phyloP scores from a whole-genome alignment of 2,329 filamentous ascomycete genomes.

The Ambrosiella cleistominuta region DNA sequence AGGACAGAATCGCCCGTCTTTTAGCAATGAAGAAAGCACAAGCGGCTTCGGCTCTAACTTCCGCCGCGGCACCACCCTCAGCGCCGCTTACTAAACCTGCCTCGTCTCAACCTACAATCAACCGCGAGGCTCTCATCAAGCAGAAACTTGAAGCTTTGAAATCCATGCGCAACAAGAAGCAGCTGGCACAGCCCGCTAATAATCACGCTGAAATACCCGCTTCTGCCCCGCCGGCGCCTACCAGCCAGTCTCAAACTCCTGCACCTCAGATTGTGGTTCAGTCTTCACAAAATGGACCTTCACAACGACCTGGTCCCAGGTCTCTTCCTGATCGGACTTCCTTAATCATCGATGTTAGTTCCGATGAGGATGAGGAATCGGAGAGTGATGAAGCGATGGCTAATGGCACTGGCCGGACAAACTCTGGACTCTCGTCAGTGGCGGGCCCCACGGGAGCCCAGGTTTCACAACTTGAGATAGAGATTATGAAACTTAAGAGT shows the following conservation, averaged over 20 bases:
- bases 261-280: background rate
- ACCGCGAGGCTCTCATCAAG: constrained; percentile 53
- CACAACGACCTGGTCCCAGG: background rate
- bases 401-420: background rate
- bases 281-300: background rate
- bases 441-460: background rate
- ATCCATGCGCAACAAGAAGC: constrained; percentile 30
- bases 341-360: constrained; percentile 10
- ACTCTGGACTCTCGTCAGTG: background rate
- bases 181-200: background rate
- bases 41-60: background rate
- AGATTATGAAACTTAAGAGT: constrained; percentile 43
- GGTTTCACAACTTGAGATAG: constrained; percentile 23
- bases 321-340: constrained; percentile 1
- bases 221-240: background rate
- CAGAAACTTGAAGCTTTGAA: constrained; percentile 63
- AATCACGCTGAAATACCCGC: too few species aligned
- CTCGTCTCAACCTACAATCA: background rate
- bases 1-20: constrained; percentile 59
- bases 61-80: background rate
- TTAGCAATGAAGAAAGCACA: constrained; percentile 45
- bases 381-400: constrained; percentile 1
- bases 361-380: constrained; percentile 11
- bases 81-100: background rate
- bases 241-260: background rate